A percentile compares a stretch with the other conserved stretches of the same genome.
These are phyloP conservation scores for Debaryomyces robertsiae DNA, from an alignment of 1,139 yeast species.

Conservation along the genomic window DNA sequence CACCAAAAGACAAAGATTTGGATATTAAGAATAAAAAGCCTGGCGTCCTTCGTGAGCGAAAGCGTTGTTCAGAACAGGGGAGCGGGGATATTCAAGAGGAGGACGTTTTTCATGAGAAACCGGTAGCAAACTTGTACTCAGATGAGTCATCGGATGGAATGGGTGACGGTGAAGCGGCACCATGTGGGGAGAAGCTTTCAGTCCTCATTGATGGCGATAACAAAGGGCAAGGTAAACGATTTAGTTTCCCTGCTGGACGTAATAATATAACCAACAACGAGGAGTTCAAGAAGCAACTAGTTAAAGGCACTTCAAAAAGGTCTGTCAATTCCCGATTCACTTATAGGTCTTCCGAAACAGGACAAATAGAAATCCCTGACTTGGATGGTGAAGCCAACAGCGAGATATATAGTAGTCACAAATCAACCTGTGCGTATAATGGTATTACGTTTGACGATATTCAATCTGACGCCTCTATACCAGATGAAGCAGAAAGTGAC, in stretches of 20 bases:
- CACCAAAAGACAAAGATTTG: background rate
- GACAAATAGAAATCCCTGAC: slow-evolving; percentile 51
- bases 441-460: slow-evolving; percentile 37
- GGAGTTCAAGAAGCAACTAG: slow-evolving; percentile 21
- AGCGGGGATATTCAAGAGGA: background rate
- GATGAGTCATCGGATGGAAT: slow-evolving; percentile 1
- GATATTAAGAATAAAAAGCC: background rate
- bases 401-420: slow-evolving; percentile 25
- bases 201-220: slow-evolving; percentile 26
- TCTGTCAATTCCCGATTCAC: slow-evolving; percentile 27
- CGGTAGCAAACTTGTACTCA: slow-evolving; percentile 2
- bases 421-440: slow-evolving; percentile 25
- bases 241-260: slow-evolving; percentile 42
- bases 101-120: too few species aligned
- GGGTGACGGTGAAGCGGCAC: slow-evolving; percentile 5
- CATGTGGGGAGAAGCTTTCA: background rate
- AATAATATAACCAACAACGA: slow-evolving; percentile 38
- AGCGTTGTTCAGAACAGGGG: background rate
- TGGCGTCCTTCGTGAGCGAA: too few species aligned
- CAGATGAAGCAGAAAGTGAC: slow-evolving; percentile 2
- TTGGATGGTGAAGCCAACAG: slow-evolving; percentile 27
- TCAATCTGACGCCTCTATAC: slow-evolving; percentile 21
- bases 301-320: slow-evolving; percentile 17
- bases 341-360: slow-evolving; percentile 27
- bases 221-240: slow-evolving; percentile 37